A percentile compares a stretch with the other conserved stretches of the same genome.
Evolutionary conservation across 768 basidiomycete species (phyloP).

Genomic region (Pleurotus sapidus): DNA sequence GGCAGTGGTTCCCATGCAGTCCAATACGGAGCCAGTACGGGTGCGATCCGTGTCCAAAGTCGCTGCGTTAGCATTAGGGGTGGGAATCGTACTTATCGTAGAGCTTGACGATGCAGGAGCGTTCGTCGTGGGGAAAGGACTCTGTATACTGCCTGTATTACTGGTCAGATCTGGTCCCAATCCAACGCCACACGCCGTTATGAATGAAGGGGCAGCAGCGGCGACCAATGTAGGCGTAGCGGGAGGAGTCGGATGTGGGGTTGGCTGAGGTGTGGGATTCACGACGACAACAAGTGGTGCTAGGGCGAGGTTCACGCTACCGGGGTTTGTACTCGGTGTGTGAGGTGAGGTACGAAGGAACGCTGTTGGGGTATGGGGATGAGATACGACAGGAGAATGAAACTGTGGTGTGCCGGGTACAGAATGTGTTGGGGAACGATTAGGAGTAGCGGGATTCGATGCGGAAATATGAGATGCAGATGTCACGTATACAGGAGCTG

Average conservation of each 20-base stretch:
- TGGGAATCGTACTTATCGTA: background rate
- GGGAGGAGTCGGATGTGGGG: constrained; percentile 78
- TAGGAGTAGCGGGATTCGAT: background rate
- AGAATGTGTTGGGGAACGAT: constrained; percentile 1
- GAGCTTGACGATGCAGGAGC: background rate
- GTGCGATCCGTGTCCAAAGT: background rate
- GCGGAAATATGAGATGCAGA: background rate
- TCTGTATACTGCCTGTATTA: background rate
- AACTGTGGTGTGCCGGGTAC: background rate
- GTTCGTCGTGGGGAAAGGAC: background rate
- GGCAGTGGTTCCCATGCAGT: background rate
- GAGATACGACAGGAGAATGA: background rate
- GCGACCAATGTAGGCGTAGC: constrained; percentile 51
- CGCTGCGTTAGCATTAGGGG: background rate
- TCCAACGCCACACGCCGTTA: background rate
- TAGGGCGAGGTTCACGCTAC: background rate
- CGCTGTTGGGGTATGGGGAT: background rate
- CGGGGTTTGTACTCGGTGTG: constrained; percentile 2
- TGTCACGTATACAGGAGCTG: background rate
- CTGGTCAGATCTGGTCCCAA: background rate
- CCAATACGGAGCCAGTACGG: background rate
- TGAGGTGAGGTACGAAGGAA: background rate
- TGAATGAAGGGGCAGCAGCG: background rate
- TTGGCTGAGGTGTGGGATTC: constrained; percentile 74
- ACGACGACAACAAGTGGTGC: constrained; percentile 62